phyloP scores from a whole-genome alignment of 2,329 filamentous ascomycete species.

The Fusarium chaquense region DNA sequence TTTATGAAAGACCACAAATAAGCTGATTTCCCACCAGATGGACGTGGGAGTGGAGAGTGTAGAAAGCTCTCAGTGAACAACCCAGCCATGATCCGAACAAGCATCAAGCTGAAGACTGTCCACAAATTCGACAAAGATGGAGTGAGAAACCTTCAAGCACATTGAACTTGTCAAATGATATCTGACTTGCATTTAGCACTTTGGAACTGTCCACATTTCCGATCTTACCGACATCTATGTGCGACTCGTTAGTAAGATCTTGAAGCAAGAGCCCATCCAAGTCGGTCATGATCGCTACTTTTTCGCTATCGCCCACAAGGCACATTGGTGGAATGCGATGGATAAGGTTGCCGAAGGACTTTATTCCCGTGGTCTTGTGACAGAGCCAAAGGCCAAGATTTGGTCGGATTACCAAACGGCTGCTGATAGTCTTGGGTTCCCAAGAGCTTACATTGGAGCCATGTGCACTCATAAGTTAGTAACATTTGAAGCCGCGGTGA shows the following conservation, averaged over 20 bases:
- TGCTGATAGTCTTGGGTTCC: constrained; percentile 50
- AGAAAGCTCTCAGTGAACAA: constrained; percentile 53
- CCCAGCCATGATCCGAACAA: constrained; percentile 48
- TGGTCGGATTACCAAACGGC: constrained; percentile 52
- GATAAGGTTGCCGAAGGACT: constrained; percentile 45
- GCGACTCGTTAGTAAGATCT: constrained; percentile 47
- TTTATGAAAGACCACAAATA: rapidly evolving
- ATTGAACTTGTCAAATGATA: rapidly evolving
- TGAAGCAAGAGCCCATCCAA: constrained; percentile 46
- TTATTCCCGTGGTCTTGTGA: constrained; percentile 48
- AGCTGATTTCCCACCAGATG: constrained; percentile 44
- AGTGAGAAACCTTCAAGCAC: constrained; percentile 40
- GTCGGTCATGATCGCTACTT: constrained; percentile 52
- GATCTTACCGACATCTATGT: constrained; percentile 51
- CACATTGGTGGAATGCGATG: constrained; percentile 49
- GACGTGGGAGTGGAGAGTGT: constrained; percentile 49
- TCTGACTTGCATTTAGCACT: constrained; percentile 35
- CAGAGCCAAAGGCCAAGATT: constrained; percentile 36
- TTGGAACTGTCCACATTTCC: constrained; percentile 48
- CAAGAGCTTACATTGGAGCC: constrained; percentile 28
- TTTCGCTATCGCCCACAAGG: constrained; percentile 49
- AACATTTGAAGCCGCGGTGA: rapidly evolving
- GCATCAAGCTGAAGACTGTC: constrained; percentile 47
- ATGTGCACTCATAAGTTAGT: constrained; percentile 30
- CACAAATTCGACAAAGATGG: constrained; percentile 52